Evolutionary conservation across 495 filamentous ascomycete genomes (phyloP), one percentile per base, ranked within the genome.

Genomic region (Coniosporium apollinis): DNA sequence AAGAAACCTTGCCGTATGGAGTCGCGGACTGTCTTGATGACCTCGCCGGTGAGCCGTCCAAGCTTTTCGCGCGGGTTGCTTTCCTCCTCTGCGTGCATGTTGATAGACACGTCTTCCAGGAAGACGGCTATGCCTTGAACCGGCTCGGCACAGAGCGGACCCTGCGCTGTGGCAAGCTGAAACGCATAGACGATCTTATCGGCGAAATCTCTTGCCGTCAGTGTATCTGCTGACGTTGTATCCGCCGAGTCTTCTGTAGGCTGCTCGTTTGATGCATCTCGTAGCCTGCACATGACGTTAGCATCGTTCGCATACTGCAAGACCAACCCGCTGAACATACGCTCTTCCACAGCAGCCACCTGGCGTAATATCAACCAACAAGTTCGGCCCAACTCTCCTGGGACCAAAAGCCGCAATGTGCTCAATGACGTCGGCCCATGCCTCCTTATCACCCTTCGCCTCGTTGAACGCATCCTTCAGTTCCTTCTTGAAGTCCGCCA

Each of bases 111-210:
- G 25, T 82, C 74, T 57, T 99, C 85, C 36, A 96, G 59, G 58
- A 94, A 83, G 40, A 94, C 82, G 18, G 84, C 89, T 2, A 92
- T 64, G 22, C 91, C 89, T 62, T 93, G 89, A 13, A 94, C 75
- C 1, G 87, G 87, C 50, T 99, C 89, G 47, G 82, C 67, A 55
- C 91, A 96, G 22, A 99, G 67, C 6, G 89, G 87, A 0, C 89
- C 89, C 48, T 87, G 79, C 22, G 70, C 68, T 10, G 79, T 93
- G n/a, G 81, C 74, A 0, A 99, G 70, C 51, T 99, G 89, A 67
- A 96, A 96, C 29, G 79, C 83, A 50, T 99, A 82, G 9, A 72
- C 62, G 41, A 94, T 74, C 50, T 91, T 94, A 64, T 94, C 89
- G 48, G 72, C 73, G 45, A 96, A 74, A 52, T 89, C 79, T 25